Conservation (phyloP, 768 basidiomycete species). For the Gloeostereum incarnatum region DNA sequence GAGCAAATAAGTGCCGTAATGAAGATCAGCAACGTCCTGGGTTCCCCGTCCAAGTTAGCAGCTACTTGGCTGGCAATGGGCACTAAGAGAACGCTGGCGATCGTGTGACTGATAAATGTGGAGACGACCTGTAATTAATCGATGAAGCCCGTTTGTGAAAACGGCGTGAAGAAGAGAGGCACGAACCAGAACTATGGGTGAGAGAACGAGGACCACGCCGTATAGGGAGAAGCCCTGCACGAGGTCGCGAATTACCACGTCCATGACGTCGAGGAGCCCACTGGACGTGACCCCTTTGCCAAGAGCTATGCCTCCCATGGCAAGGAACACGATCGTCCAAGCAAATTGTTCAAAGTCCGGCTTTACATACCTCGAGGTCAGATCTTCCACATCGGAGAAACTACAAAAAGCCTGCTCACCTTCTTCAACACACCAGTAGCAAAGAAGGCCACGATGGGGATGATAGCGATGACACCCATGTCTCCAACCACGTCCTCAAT, state of each 20-base stretch:
- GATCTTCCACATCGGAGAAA: slow-evolving; percentile 1
- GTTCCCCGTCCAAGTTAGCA: slow-evolving; percentile 57
- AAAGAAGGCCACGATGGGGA: slow-evolving; percentile 92
- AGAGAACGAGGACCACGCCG: slow-evolving; percentile 61
- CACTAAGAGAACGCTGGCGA: slow-evolving; percentile 93
- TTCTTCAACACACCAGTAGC: slow-evolving; percentile 90
- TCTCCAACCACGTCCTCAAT: slow-evolving; percentile 78
- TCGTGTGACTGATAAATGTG: slow-evolving; percentile 97
- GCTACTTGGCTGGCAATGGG: slow-evolving; percentile 94
- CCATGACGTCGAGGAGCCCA: slow-evolving; percentile 78
- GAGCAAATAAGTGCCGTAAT: slow-evolving; percentile 90
- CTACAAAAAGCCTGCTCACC: slow-evolving; percentile 30
- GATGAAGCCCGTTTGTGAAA: not conserved
- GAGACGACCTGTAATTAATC: slow-evolving; percentile 54
- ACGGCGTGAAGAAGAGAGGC: slow-evolving; percentile 9
- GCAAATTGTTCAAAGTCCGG: slow-evolving; percentile 94
- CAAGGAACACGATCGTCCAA: slow-evolving; percentile 92
- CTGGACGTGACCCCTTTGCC: slow-evolving; percentile 90
- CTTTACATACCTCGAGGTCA: slow-evolving; percentile 55
- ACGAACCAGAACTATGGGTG: slow-evolving; percentile 60
- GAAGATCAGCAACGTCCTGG: slow-evolving; percentile 82
- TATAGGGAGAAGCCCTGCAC: slow-evolving; percentile 59
- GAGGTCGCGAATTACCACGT: slow-evolving; percentile 44
- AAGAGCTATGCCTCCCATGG: slow-evolving; percentile 96
- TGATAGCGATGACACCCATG: slow-evolving; percentile 95